These are phyloP conservation scores for Hebeloma cylindrosporum DNA, from an alignment of 768 basidiomycete genomes.

Conservation along the genomic window DNA sequence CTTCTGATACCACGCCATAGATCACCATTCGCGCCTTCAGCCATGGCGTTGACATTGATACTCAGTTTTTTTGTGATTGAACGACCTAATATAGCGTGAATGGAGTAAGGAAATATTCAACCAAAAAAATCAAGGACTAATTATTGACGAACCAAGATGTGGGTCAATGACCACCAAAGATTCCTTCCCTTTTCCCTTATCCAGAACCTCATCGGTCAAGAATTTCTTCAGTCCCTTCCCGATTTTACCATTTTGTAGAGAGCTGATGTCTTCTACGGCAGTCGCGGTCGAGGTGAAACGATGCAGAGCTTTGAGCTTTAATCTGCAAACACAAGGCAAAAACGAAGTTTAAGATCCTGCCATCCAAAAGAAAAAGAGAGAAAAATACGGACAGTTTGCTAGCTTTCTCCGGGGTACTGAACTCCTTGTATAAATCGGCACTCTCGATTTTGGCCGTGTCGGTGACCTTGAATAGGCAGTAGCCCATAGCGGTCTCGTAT, in stretches of 20 bases:
- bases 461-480: slow-evolving; percentile 95
- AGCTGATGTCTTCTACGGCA: slow-evolving; percentile 95
- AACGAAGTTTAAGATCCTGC: slow-evolving; percentile 11
- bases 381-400: slow-evolving; percentile 76
- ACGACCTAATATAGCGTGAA: slow-evolving; percentile 46
- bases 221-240: slow-evolving; percentile 94
- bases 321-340: slow-evolving; percentile 44
- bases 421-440: slow-evolving; percentile 88
- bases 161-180: slow-evolving; percentile 83
- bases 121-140: slow-evolving; percentile 1
- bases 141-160: slow-evolving; percentile 84
- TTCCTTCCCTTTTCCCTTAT: slow-evolving; percentile 91
- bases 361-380: neutral
- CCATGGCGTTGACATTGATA: slow-evolving; percentile 75
- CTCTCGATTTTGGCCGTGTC: slow-evolving; percentile 85
- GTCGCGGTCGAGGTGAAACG: slow-evolving; percentile 95
- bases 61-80: slow-evolving; percentile 93
- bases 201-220: slow-evolving; percentile 79
- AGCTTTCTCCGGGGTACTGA: slow-evolving; percentile 89
- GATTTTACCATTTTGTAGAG: slow-evolving; percentile 89
- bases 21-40: slow-evolving; percentile 57
- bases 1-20: slow-evolving; percentile 95
- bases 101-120: neutral
- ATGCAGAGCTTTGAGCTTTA: slow-evolving; percentile 94
- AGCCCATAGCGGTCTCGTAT: slow-evolving; percentile 94